Percentiles rank a stretch among this genome's conserved stretches.
These are phyloP conservation scores for Phellinidium pouzarii DNA, from an alignment of 1,284 basidiomycete species.

Conservation along the genomic window DNA sequence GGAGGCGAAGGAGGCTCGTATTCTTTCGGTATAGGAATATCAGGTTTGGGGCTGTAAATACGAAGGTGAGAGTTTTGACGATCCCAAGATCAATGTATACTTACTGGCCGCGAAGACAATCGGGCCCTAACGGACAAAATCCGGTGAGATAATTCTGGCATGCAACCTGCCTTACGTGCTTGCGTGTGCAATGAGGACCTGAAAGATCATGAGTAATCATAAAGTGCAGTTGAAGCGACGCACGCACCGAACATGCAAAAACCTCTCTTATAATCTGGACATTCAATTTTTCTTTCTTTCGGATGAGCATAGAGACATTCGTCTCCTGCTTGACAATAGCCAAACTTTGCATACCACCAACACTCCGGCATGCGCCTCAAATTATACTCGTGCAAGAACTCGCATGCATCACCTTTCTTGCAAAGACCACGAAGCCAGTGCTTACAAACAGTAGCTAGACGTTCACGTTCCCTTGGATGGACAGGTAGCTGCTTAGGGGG, in stretches of 20 bases:
- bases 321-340: slow-evolving; percentile 96
- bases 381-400: slow-evolving; percentile 99
- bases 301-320: slow-evolving; percentile 98
- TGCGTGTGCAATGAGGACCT: slow-evolving; percentile 88
- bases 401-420: slow-evolving; percentile 97
- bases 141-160: slow-evolving; percentile 92
- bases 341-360: slow-evolving; percentile 97
- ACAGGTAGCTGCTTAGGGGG: slow-evolving; percentile 74
- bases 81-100: slow-evolving; percentile 29
- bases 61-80: slow-evolving; percentile 10
- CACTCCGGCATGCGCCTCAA: slow-evolving; percentile 98
- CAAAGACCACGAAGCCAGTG: slow-evolving; percentile 98
- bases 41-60: slow-evolving; percentile 61
- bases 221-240: not conserved
- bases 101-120: slow-evolving; percentile 89
- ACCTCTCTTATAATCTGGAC: slow-evolving; percentile 91
- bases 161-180: slow-evolving; percentile 86
- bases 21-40: slow-evolving; percentile 61
- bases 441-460: slow-evolving; percentile 94
- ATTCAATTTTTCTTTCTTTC: slow-evolving; percentile 90
- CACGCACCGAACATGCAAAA: slow-evolving; percentile 86
- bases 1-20: slow-evolving; percentile 78
- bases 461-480: slow-evolving; percentile 79
- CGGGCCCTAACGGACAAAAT: slow-evolving; percentile 90
- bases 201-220: slow-evolving; percentile 5